Percentiles rank a stretch among this genome's conserved stretches.
Evolutionary conservation across 2,329 filamentous ascomycete species (phyloP).

Genomic region (Coniochaeta sp.): DNA sequence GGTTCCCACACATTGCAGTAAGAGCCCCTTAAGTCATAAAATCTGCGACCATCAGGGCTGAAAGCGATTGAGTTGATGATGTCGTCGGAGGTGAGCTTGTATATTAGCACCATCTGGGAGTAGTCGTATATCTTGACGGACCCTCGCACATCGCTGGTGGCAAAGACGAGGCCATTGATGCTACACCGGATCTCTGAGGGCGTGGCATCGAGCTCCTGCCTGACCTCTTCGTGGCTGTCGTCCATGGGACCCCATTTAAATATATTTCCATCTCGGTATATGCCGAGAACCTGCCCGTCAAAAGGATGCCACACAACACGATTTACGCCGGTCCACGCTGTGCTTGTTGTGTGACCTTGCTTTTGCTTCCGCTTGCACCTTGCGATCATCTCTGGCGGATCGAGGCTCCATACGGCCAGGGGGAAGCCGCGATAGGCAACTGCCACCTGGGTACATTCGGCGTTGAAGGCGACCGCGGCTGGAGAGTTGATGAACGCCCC

Average conservation of each 20-base stretch:
- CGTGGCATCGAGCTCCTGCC: constrained; percentile 2
- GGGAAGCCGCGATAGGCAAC: constrained; percentile 10
- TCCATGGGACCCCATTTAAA: constrained; percentile 17
- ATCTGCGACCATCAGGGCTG: constrained; percentile 9
- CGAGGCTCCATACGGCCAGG: constrained; percentile 11
- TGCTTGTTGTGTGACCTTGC: constrained; percentile 3
- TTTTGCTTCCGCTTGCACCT: constrained; percentile 9
- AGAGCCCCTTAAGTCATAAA: constrained; percentile 12
- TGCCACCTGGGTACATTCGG: constrained; percentile 12
- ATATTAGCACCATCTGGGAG: constrained; percentile 11
- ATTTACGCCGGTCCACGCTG: not conserved
- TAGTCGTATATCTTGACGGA: constrained; percentile 13
- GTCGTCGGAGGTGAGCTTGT: constrained; percentile 10
- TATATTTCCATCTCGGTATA: constrained; percentile 12
- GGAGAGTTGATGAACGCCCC: constrained; percentile 8
- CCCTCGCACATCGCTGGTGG: constrained; percentile 9
- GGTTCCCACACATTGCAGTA: constrained; percentile 17
- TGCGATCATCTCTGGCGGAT: constrained; percentile 12
- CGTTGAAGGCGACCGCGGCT: constrained; percentile 10
- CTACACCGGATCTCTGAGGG: constrained; percentile 5
- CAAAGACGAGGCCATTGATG: constrained; percentile 10
- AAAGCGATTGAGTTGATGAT: constrained; percentile 9
- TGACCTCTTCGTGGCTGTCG: constrained; percentile 12
- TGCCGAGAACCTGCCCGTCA: constrained; percentile 11
- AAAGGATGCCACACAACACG: constrained; percentile 15